These are phyloP conservation scores for Colletotrichum sp. DNA, from an alignment of 2,329 filamentous ascomycete genomes.

Conservation along the genomic window DNA sequence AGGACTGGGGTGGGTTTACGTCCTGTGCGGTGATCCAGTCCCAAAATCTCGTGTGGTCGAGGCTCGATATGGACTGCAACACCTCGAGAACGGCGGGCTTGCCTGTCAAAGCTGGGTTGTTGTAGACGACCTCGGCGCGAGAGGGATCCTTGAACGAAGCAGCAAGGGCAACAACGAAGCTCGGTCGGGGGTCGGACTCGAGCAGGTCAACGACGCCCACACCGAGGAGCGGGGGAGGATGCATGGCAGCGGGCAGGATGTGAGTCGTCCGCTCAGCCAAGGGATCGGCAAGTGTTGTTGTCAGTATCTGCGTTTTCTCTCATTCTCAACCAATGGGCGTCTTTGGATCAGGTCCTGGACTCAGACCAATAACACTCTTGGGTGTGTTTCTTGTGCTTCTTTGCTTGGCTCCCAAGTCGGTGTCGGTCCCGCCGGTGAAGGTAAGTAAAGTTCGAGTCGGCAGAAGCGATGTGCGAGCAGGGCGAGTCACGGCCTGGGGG, in stretches of 20 bases:
- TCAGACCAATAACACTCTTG: not conserved
- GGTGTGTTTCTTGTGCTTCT: not conserved
- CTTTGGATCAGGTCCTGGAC: not conserved
- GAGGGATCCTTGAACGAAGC: constrained; percentile 14
- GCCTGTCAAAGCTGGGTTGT: constrained; percentile 39
- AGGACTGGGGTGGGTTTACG: constrained; percentile 26
- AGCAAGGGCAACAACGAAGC: constrained; percentile 38
- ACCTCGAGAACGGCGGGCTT: constrained; percentile 33
- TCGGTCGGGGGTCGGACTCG: constrained; percentile 44
- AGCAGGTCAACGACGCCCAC: constrained; percentile 43
- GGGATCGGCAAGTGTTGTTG: constrained; percentile 13
- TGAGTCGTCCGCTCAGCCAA: constrained; percentile 18
- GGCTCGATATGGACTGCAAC: constrained; percentile 31
- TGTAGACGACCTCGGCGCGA: constrained; percentile 31
- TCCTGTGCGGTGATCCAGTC: constrained; percentile 36
- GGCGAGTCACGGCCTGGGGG: not conserved
- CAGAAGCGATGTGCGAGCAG: not conserved
- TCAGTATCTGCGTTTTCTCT: constrained; percentile 10
- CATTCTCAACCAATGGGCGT: constrained; percentile 16
- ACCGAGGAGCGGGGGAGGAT: constrained; percentile 20
- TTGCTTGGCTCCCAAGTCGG: not conserved
- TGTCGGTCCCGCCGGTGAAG: constrained; percentile 1
- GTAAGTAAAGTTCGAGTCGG: not conserved
- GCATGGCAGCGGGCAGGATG: constrained; percentile 7
- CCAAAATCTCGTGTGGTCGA: constrained; percentile 40